A percentile compares a stretch with the other conserved stretches of the same genome.
phyloP scores from a whole-genome alignment of 2,329 filamentous ascomycete genomes.

The Orbilia brochopaga region DNA sequence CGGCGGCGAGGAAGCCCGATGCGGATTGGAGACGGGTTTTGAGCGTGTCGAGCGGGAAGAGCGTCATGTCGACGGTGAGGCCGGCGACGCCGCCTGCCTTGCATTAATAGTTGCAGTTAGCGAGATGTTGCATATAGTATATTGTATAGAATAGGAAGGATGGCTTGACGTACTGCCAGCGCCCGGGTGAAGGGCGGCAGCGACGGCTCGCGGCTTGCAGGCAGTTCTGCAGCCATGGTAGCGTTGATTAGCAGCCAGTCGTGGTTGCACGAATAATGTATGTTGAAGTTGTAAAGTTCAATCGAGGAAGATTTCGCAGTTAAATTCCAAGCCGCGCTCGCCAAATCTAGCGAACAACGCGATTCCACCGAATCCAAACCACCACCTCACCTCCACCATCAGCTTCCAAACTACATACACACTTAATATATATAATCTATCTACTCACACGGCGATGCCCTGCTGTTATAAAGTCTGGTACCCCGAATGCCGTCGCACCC shows the following conservation, averaged over 20 bases:
- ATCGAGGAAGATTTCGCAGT: too few species aligned
- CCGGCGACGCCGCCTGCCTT: slow-evolving; percentile 88
- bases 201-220: slow-evolving; percentile 8
- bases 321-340: background rate
- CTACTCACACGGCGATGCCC: slow-evolving; percentile 21
- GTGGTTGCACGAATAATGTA: slow-evolving; percentile 15
- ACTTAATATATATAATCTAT: background rate
- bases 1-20: slow-evolving; percentile 76
- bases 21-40: slow-evolving; percentile 95
- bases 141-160: background rate
- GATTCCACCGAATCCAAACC: too few species aligned
- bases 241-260: background rate
- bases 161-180: slow-evolving; percentile 24
- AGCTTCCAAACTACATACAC: too few species aligned
- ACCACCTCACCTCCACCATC: background rate
- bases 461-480: slow-evolving; percentile 39
- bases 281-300: background rate
- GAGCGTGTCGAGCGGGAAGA: slow-evolving; percentile 97
- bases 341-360: background rate
- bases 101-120: slow-evolving; percentile 28
- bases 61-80: slow-evolving; percentile 92
- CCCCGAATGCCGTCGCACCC: slow-evolving; percentile 27
- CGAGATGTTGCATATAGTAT: background rate
- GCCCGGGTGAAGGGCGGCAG: slow-evolving; percentile 40
- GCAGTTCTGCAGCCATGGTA: slow-evolving; percentile 21